phyloP scores from a whole-genome alignment of 1,284 basidiomycete genomes.

The Naganishia albida region DNA sequence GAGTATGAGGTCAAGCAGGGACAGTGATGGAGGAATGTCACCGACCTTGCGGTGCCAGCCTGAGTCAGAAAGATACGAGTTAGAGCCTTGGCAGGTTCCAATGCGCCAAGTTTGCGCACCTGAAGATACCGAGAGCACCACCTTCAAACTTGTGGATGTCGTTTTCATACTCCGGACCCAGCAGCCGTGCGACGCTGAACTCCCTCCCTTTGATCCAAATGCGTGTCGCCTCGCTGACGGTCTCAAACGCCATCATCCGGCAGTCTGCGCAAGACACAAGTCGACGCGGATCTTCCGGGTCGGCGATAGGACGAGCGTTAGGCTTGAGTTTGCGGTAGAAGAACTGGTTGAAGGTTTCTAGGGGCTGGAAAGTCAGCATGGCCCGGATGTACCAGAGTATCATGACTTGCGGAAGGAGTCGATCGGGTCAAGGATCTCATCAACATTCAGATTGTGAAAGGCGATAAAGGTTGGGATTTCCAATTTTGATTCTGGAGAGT shows the following conservation, averaged over 20 bases:
- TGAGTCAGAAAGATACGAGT: conserved; percentile 19
- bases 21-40: background rate
- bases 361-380: conserved; percentile 24
- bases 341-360: conserved; percentile 81
- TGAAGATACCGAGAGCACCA: conserved; percentile 74
- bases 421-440: conserved; percentile 80
- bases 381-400: background rate
- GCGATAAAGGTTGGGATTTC: conserved; percentile 87
- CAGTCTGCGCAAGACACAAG: conserved; percentile 91
- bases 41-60: conserved; percentile 72
- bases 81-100: background rate
- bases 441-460: conserved; percentile 81
- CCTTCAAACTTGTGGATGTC: conserved; percentile 70
- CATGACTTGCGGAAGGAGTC: conserved; percentile 71
- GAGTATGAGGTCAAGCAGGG: conserved; percentile 2
- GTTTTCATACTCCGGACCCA: conserved; percentile 74
- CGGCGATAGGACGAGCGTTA: conserved; percentile 73
- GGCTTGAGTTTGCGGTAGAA: conserved; percentile 90
- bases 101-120: conserved; percentile 48
- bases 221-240: conserved; percentile 76
- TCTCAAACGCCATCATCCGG: conserved; percentile 89
- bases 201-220: conserved; percentile 98
- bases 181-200: conserved; percentile 74
- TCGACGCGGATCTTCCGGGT: conserved; percentile 69
- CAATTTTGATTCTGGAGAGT: conserved; percentile 75